phyloP scores from a whole-genome alignment of 306 rosid genomes.

The Canavalia ensiformis region DNA sequence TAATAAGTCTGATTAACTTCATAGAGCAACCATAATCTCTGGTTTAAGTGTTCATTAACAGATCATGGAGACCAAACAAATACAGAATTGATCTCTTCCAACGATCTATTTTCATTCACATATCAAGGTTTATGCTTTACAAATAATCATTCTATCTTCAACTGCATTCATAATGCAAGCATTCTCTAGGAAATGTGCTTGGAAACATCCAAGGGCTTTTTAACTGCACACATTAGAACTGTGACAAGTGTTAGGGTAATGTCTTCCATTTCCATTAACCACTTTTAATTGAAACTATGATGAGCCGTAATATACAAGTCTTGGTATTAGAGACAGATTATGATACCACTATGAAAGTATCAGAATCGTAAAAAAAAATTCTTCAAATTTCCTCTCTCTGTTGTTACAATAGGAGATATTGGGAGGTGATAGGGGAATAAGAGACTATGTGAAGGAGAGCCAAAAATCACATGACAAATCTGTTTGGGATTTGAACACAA shows the following conservation, averaged over 20 bases:
- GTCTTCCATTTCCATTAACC: background rate
- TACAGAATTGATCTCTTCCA: background rate
- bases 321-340: background rate
- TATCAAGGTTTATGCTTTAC: background rate
- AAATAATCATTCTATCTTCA: background rate
- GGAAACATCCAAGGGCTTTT: background rate
- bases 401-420: too few species aligned
- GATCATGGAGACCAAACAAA: background rate
- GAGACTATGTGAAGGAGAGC: background rate
- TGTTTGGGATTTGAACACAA: background rate
- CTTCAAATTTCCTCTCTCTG: background rate
- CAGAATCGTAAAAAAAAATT: background rate
- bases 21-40: background rate
- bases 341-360: conserved; percentile 2
- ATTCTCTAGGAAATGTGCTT: background rate
- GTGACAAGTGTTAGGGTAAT: too few species aligned
- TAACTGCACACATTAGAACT: background rate
- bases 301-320: background rate
- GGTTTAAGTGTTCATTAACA: too few species aligned
- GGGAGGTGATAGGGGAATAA: background rate
- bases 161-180: background rate
- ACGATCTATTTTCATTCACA: background rate
- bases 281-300: background rate
- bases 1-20: background rate
- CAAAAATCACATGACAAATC: background rate